Evolutionary conservation across 441 rosid genomes (phyloP).

Genomic region (Daphne laureola): DNA sequence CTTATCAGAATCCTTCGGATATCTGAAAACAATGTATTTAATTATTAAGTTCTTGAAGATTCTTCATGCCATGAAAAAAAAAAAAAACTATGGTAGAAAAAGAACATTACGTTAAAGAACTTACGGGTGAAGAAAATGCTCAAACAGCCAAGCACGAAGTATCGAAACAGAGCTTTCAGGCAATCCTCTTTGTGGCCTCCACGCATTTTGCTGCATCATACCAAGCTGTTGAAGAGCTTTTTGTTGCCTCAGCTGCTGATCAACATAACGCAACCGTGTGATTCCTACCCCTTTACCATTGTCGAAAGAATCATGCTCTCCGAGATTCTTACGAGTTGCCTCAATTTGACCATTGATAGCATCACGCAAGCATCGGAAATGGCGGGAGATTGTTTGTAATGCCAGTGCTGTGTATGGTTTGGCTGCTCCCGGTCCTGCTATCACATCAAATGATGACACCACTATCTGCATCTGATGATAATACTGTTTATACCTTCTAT

Average conservation of each 20-base stretch:
- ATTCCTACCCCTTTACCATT: slow-evolving; percentile 58
- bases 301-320: slow-evolving; percentile 75
- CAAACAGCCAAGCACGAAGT: slow-evolving; percentile 98
- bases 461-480: slow-evolving; percentile 95
- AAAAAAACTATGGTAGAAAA: neutral
- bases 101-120: slow-evolving; percentile 13
- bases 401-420: slow-evolving; percentile 94
- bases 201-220: slow-evolving; percentile 80
- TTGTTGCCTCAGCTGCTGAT: slow-evolving; percentile 92
- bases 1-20: slow-evolving; percentile 95
- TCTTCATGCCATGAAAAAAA: slow-evolving; percentile 6
- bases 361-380: slow-evolving; percentile 85
- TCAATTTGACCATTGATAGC: slow-evolving; percentile 65
- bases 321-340: slow-evolving; percentile 54
- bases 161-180: slow-evolving; percentile 90
- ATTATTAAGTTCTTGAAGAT: too few species aligned
- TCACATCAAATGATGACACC: slow-evolving; percentile 82
- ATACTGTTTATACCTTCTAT: slow-evolving; percentile 87
- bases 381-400: slow-evolving; percentile 87
- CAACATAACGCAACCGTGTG: slow-evolving; percentile 76
- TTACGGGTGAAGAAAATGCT: slow-evolving; percentile 99
- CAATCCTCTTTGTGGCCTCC: slow-evolving; percentile 96
- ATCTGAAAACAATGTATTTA: slow-evolving; percentile 28
- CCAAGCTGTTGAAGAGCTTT: slow-evolving; percentile 85
- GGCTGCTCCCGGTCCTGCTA: slow-evolving; percentile 87